These are phyloP conservation scores for Penicillium cosmopolitanum DNA, from an alignment of 495 filamentous ascomycete species.

Conservation along the genomic window DNA sequence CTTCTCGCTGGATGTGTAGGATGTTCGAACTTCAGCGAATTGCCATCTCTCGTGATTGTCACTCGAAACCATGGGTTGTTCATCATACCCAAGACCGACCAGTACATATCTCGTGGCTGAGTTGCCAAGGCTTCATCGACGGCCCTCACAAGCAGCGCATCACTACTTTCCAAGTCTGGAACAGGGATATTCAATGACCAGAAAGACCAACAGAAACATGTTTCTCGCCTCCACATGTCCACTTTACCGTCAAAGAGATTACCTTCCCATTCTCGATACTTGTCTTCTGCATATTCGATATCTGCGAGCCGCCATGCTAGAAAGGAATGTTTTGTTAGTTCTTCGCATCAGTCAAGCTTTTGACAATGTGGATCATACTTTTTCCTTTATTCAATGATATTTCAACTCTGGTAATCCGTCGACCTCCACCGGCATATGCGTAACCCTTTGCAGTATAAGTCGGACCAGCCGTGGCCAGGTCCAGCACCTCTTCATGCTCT, in stretches of 20 bases:
- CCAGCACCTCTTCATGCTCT: slow-evolving; percentile 74
- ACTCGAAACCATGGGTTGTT: slow-evolving; percentile 96
- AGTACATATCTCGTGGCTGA: slow-evolving; percentile 95
- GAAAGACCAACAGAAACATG: slow-evolving; percentile 91
- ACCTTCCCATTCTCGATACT: slow-evolving; percentile 72
- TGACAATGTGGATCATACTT: slow-evolving; percentile 7
- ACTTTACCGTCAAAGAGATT: slow-evolving; percentile 76
- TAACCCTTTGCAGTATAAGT: slow-evolving; percentile 77
- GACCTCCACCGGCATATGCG: slow-evolving; percentile 89
- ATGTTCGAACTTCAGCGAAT: slow-evolving; percentile 79
- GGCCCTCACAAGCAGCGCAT: slow-evolving; percentile 80
- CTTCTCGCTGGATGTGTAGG: slow-evolving; percentile 82
- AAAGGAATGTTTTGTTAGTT: slow-evolving; percentile 20
- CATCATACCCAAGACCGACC: slow-evolving; percentile 98
- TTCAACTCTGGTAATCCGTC: slow-evolving; percentile 81
- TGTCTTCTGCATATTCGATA: slow-evolving; percentile 85
- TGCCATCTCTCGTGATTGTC: slow-evolving; percentile 71
- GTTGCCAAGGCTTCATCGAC: slow-evolving; percentile 93
- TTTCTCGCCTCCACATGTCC: slow-evolving; percentile 83
- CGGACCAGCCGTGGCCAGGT: slow-evolving; percentile 49
- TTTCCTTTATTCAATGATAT: slow-evolving; percentile 70
- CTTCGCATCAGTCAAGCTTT: not conserved
- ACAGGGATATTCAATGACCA: slow-evolving; percentile 79
- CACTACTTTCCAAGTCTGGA: slow-evolving; percentile 60
- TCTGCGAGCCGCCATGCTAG: slow-evolving; percentile 79